phyloP scores from a whole-genome alignment of 805 yeast species.

The Ascoidea tarda region DNA sequence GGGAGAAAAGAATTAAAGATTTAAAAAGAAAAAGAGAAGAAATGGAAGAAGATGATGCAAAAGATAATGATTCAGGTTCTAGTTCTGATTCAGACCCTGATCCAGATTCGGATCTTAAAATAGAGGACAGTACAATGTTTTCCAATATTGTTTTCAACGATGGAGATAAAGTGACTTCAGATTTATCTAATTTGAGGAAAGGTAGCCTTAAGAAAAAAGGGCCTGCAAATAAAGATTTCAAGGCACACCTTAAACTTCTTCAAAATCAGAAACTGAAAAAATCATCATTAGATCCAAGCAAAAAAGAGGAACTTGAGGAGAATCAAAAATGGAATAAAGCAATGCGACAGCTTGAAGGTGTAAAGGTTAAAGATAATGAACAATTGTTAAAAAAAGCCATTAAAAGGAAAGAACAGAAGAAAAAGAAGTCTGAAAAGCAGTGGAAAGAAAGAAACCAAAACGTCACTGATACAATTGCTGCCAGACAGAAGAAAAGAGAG shows the following conservation, averaged over 20 bases:
- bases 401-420: constrained; percentile 68
- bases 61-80: constrained; percentile 17
- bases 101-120: constrained; percentile 19
- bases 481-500: constrained; percentile 77
- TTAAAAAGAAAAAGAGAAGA: constrained; percentile 20
- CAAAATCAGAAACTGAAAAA: constrained; percentile 62
- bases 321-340: constrained; percentile 80
- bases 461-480: constrained; percentile 61
- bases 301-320: constrained; percentile 45
- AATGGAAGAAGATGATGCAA: constrained; percentile 20
- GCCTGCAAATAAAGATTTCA: constrained; percentile 72
- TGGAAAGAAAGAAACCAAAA: constrained; percentile 84
- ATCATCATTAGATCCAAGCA: constrained; percentile 41
- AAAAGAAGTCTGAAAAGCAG: constrained; percentile 76
- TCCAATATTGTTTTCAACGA: constrained; percentile 75
- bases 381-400: constrained; percentile 73
- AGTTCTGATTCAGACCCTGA: constrained; percentile 20
- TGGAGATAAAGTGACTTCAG: constrained; percentile 69
- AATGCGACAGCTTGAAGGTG: constrained; percentile 77
- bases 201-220: constrained; percentile 51
- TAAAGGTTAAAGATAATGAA: constrained; percentile 82
- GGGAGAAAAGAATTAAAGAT: constrained; percentile 17
- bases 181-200: constrained; percentile 43
- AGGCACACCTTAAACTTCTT: constrained; percentile 64
- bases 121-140: constrained; percentile 39